Conservation (phyloP, 352 stramenopile species). For the Phytopythium vexans region DNA sequence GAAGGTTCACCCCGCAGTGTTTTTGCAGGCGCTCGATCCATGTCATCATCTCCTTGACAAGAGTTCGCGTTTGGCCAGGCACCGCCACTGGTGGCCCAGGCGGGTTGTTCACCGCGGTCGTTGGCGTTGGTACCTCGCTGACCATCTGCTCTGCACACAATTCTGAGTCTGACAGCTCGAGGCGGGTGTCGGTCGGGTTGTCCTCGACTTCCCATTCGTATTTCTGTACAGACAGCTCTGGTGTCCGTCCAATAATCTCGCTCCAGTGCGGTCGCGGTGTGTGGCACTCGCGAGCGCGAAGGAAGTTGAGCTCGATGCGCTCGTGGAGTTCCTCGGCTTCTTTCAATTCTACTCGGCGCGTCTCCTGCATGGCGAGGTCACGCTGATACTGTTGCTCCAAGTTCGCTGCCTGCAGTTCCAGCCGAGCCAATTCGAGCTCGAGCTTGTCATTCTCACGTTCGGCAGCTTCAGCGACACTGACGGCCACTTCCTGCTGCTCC, state of each 20-base stretch:
- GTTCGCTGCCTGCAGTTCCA: conserved; percentile 26
- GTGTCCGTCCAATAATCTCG: conserved; percentile 49
- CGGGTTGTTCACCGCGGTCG: conserved; percentile 5
- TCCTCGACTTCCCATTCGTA: conserved; percentile 48
- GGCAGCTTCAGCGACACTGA: conserved; percentile 20
- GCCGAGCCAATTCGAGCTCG: conserved; percentile 33
- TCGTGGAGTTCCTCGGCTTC: conserved; percentile 26
- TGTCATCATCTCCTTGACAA: conserved; percentile 73
- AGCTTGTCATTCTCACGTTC: conserved; percentile 38
- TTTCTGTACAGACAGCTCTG: conserved; percentile 56
- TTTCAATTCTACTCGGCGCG: conserved; percentile 11
- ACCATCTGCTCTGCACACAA: no score
- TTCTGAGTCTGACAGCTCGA: not conserved
- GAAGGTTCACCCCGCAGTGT: conserved; percentile 71
- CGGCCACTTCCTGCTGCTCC: conserved; percentile 39
- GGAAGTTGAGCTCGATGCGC: conserved; percentile 16
- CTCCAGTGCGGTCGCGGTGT: conserved; percentile 68
- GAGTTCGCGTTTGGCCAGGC: conserved; percentile 24
- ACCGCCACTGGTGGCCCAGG: not conserved
- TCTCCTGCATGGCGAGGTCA: conserved; percentile 22
- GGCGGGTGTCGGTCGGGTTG: not conserved
- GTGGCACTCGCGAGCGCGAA: conserved; percentile 46
- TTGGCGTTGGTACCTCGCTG: no score
- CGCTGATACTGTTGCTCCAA: conserved; percentile 37
- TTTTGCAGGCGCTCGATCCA: conserved; percentile 82